Conservation (phyloP, 805 yeast species). For the Nakazawaea pomicola region DNA sequence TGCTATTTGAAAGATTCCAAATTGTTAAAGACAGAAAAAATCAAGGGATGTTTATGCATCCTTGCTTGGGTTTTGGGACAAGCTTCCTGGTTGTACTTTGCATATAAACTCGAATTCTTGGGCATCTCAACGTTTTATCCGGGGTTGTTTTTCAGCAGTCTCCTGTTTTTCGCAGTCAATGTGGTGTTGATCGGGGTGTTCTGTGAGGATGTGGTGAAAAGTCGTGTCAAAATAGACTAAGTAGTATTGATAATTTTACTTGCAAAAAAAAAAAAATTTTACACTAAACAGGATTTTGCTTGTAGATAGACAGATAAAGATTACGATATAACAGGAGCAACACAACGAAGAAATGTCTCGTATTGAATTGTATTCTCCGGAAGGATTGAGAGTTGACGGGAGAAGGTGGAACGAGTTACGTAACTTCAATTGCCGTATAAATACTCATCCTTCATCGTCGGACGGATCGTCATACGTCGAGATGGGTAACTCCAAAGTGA, state of each 20-base stretch:
- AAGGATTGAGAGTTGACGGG: conserved; percentile 90
- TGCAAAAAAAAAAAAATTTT: neutral
- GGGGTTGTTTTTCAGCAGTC: conserved; percentile 50
- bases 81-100: conserved; percentile 73
- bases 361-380: conserved; percentile 87
- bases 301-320: neutral
- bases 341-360: too few relatives aligned
- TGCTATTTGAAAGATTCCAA: conserved; percentile 50
- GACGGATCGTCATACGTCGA: conserved; percentile 93
- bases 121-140: conserved; percentile 64
- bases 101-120: conserved; percentile 74
- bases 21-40: conserved; percentile 21
- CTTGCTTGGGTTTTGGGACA: conserved; percentile 67
- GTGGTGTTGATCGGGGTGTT: conserved; percentile 55
- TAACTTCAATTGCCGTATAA: conserved; percentile 70
- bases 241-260: neutral
- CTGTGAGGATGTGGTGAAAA: conserved; percentile 34
- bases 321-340: neutral
- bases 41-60: conserved; percentile 37
- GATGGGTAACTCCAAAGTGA: conserved; percentile 86
- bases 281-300: neutral
- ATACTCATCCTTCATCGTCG: conserved; percentile 81
- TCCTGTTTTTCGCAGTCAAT: conserved; percentile 56
- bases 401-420: conserved; percentile 93
- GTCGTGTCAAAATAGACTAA: conserved; percentile 11